These are phyloP conservation scores for Fraxinus americana DNA, from an alignment of 257 asterid species.

Conservation along the genomic window DNA sequence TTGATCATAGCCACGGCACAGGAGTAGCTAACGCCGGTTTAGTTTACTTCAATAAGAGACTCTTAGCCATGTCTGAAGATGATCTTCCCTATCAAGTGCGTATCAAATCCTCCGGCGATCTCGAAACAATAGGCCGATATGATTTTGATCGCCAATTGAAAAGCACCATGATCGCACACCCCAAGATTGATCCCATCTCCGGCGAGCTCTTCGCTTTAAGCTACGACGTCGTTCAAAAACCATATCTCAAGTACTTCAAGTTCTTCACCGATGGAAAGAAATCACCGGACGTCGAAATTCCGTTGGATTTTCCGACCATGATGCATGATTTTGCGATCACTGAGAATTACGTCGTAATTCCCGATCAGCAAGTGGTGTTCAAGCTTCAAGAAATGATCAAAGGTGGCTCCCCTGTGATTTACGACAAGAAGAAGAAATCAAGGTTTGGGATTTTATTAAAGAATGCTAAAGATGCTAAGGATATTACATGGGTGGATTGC, in stretches of 20 bases:
- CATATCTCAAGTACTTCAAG: conserved; percentile 39
- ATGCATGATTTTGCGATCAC: conserved; percentile 46
- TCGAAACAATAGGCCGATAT: conserved; percentile 38
- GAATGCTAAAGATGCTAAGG: conserved; percentile 22
- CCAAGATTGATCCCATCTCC: conserved; percentile 42
- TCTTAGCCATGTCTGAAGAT: conserved; percentile 55
- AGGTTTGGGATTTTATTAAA: conserved; percentile 40
- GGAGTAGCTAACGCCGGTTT: conserved; percentile 56
- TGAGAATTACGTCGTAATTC: conserved; percentile 38
- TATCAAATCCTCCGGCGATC: conserved; percentile 34
- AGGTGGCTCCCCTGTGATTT: conserved; percentile 44
- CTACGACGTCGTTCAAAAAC: conserved; percentile 37
- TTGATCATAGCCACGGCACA: conserved; percentile 37
- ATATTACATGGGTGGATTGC: conserved; percentile 36
- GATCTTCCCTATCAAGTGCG: conserved; percentile 49
- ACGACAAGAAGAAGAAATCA: conserved; percentile 38
- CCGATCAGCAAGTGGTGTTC: conserved; percentile 51
- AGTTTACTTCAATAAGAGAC: conserved; percentile 31
- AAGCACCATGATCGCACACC: conserved; percentile 50
- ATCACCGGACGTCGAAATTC: conserved; percentile 32
- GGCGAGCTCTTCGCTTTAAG: conserved; percentile 41
- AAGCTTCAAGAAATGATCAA: conserved; percentile 40
- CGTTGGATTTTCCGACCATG: conserved; percentile 34
- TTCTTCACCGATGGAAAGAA: conserved; percentile 32
- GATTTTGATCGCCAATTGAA: conserved; percentile 30